Percentiles rank a stretch among this genome's conserved stretches.
These are phyloP conservation scores for Pythium utonaiense DNA, from an alignment of 352 stramenopile species.

Conservation along the genomic window DNA sequence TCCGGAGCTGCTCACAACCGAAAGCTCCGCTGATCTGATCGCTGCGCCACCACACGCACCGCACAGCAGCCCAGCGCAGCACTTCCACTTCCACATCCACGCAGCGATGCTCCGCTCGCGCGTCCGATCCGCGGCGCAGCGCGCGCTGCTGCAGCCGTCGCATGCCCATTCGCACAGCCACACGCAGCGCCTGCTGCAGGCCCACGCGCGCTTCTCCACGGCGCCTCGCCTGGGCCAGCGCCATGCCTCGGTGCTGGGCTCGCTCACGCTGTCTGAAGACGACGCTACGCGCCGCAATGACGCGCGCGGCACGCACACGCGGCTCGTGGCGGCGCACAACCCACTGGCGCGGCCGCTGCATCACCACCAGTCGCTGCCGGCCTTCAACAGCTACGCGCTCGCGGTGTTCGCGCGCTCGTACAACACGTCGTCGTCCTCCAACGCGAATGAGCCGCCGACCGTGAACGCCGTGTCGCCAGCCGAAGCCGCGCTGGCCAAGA, in stretches of 20 bases:
- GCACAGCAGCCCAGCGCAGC: too few relatives aligned
- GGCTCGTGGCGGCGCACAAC: conserved; percentile 7
- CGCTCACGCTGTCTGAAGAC: conserved; percentile 7
- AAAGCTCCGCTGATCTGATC: too few relatives aligned
- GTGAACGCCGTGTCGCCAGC: conserved; percentile 27
- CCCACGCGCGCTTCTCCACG: not conserved
- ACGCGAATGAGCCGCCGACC: conserved; percentile 27
- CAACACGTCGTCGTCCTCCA: conserved; percentile 34
- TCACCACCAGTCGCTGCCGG: conserved; percentile 8
- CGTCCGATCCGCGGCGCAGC: conserved; percentile 20
- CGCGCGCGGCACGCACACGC: conserved; percentile 9
- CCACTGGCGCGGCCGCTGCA: conserved; percentile 11
- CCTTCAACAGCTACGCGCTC: conserved; percentile 24
- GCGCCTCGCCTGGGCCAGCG: conserved; percentile 3
- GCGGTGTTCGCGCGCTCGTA: conserved; percentile 39
- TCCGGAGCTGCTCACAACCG: not conserved
- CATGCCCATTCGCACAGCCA: not conserved
- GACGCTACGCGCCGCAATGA: conserved; percentile 17
- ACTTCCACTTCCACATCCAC: not conserved
- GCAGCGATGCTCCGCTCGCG: conserved; percentile 24
- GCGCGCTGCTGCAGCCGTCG: conserved; percentile 4
- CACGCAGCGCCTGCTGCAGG: conserved; percentile 6
- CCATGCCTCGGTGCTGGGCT: conserved; percentile 3
- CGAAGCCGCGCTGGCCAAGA: conserved; percentile 63
- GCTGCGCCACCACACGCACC: too few relatives aligned